Base-by-base conservation (phyloP, 2,329 filamentous ascomycete species). In the Colletotrichum sidae region DNA sequence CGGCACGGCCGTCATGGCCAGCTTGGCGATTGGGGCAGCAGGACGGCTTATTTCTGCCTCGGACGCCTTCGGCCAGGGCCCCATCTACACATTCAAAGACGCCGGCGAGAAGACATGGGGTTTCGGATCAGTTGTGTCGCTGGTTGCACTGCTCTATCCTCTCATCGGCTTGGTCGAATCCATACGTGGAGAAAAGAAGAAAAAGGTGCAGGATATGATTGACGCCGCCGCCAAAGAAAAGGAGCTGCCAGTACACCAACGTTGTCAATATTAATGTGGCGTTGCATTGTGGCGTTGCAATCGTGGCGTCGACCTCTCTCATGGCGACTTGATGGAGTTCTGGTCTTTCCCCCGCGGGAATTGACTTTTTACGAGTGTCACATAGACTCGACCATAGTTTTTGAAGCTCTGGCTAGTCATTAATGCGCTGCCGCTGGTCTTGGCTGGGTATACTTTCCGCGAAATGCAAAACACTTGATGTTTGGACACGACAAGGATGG, bases 111-210 rank as follows among this genome's bases (percentile, higher is more conserved):
- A 79, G 65, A 76, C 78, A 10, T 90, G 87, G 87, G 86, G 83
- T 68, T 91, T 90, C 70, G 88, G 88, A 0, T 87, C 89, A 74
- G 75, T 90, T 60, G 76, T 91, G 35, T 85, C 86, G 1, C 75
- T 90, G 69, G 75, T 90, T 68, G 77, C 90, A 70, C 77, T 90
- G 34, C 73, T 86, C n/a, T 75, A 90, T 70, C 87, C 88, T 1
- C 70, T 90, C 13, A 80, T 91, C 3, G 87, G 84, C 2, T 81
- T 83, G 2, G 73, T 90, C 35, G 88, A 90, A 73, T 88, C 90
- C 56, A 75, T 84, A 51, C 74, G 86, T 67, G 85, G 86, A 67
- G 81, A 83, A 71, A 76, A 79, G 44, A 75, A 77, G 42, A 78
- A 83, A 2, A 45, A 42, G 13, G 25, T 41, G 6, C 45, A 41